Evolutionary conservation across 805 yeast genomes (phyloP), one percentile per base, ranked within the genome.

Genomic region (Wickerhamomyces queroliae): DNA sequence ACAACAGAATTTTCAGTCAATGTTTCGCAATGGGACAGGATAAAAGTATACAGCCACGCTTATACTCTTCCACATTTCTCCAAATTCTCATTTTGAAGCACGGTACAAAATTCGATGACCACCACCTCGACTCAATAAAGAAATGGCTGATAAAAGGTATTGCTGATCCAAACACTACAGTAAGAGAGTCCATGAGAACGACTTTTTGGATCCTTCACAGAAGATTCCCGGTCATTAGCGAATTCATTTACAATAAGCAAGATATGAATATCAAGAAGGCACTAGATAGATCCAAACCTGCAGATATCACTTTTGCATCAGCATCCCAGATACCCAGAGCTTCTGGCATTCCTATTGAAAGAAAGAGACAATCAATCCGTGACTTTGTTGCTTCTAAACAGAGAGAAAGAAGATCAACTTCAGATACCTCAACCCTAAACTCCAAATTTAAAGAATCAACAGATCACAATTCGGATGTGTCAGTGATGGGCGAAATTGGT

Each of bases 91-190:
- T 88, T 1, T 50, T 82, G 18, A 69, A 79, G 45, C 80, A 76
- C 50, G 63, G 67, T 23, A 52, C 62, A 7, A 53, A 61, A 24
- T 46, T 59, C 25, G 59, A 49, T 46, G 53, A 44, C 19, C 19
- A 44, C 28, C 44, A 63, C 43, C 54, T 60, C 39, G 83, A 71
- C 15, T 49, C 59, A 4, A 58, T 80, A 1, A 79, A 67, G 25
- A 74, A 68, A 35, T 64, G 79, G 45, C 53, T 87, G 1, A 44
- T 62, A 3, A 80, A 76, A 48, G 81, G 91, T 17, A 64, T 93
- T 1, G 56, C 76, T 1, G 98, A 90, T 57, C 86, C 96, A 0
- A 83, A 83, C 42, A 87, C 90, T 0, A 64, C 74, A 0, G 96
- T 86, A 0, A 71, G 97, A 47, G 95, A 80, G 50, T 65, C 77